Percentiles rank a stretch among this genome's conserved stretches.
These are phyloP conservation scores for Kwoniella sp. DNA, from an alignment of 768 basidiomycete species.

Conservation along the genomic window DNA sequence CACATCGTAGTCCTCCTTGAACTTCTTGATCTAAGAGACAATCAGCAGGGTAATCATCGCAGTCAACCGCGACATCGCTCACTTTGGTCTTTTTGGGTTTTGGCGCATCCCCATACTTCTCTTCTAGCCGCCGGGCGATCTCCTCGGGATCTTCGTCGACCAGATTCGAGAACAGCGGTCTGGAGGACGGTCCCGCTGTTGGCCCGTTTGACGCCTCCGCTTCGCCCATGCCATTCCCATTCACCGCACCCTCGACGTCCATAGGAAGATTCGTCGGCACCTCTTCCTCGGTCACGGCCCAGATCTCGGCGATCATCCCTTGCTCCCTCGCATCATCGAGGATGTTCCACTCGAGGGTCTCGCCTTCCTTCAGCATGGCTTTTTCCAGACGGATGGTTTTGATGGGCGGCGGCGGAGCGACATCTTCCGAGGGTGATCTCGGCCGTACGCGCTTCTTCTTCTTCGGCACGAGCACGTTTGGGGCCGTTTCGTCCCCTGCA, in stretches of 20 bases:
- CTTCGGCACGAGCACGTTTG: conserved; percentile 35
- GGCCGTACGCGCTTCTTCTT: conserved; percentile 23
- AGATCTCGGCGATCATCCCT: conserved; percentile 30
- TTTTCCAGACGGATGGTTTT: conserved; percentile 36
- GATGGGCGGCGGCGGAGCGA: conserved; percentile 42
- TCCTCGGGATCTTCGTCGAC: conserved; percentile 29
- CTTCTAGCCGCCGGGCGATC: conserved; percentile 37
- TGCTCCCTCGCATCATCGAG: conserved; percentile 29
- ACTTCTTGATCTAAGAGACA: too few relatives aligned
- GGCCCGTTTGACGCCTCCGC: background rate
- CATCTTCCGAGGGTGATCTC: conserved; percentile 26
- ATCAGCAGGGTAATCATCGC: too few relatives aligned
- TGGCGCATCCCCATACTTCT: conserved; percentile 33
- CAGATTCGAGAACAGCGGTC: conserved; percentile 7
- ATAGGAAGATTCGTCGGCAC: background rate
- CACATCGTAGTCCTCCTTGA: conserved; percentile 73
- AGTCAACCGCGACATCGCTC: conserved; percentile 1
- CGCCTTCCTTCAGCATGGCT: conserved; percentile 7
- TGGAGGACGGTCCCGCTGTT: conserved; percentile 8
- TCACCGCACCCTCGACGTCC: conserved; percentile 3
- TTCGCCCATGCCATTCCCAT: background rate
- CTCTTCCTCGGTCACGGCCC: conserved; percentile 22
- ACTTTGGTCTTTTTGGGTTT: conserved; percentile 26
- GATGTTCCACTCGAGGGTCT: conserved; percentile 41
- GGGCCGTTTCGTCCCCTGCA: conserved; percentile 5